Base-by-base conservation (phyloP, 2,329 filamentous ascomycete genomes). In the Xylaria sp. region DNA sequence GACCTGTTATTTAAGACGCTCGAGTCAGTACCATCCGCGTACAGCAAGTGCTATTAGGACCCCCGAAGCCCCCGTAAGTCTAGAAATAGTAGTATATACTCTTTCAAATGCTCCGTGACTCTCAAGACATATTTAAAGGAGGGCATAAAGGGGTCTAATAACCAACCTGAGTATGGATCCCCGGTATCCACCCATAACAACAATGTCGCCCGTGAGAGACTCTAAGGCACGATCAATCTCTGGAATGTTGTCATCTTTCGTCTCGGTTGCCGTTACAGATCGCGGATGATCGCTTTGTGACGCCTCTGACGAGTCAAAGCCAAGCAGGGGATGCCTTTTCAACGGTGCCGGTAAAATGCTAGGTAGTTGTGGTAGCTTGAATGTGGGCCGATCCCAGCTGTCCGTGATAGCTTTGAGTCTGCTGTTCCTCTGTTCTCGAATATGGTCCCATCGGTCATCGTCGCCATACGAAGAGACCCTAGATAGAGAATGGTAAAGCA, bases 401-500 rank as follows among this genome's bases (percentile, higher is more conserved):
- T 98, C 94, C 77, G 90, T 92, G 78, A 98, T 92, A 4, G 95
- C 95, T 82, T 97, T 97, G 77, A 96, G 86, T 51, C 95, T 88
- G 74, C 92, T 94, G 76, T 98, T 98, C 73, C 95, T 91, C 83
- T 96, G 93, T 70, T 93, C 92, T 52, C 90, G 89, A 13, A 97
- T 89, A 79, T 96, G 86, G 59, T 92, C 88, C 79, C 96, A 98
- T 54, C 91, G 87, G 48, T 89, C 89, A 75, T 95, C 93, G 77
- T 98, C 93, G 1, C 94, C 94, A 0, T 97, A 85, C 0, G 94
- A 97, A 0, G 94, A 96, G 0, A 92, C 90, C 32, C 90, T 86
- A 0, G 94, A 97, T 2, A 94, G 83, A 4, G 89, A 90, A 73
- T 93, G 89, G 74, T 92, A 91, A 18, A 96, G 85, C 69, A 97